Percentiles rank a stretch among this genome's conserved stretches.
These are phyloP conservation scores for Tremella yokohamensis DNA, from an alignment of 768 basidiomycete genomes.

Conservation along the genomic window DNA sequence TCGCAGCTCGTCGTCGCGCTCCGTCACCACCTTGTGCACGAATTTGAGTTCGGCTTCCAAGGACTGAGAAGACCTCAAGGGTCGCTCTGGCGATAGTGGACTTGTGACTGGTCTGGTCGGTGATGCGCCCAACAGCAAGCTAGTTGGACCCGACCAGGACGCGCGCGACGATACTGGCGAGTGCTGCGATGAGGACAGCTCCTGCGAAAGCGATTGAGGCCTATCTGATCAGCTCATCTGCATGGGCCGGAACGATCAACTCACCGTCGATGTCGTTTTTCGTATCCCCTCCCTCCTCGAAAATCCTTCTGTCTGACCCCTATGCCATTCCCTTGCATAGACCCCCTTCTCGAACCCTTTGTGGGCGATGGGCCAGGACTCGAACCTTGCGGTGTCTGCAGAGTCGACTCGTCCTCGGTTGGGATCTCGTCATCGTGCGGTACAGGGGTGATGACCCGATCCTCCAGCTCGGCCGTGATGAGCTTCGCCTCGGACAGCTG, in stretches of 20 bases:
- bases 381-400: slow-evolving; percentile 24
- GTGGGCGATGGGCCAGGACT: slow-evolving; percentile 21
- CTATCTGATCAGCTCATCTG: slow-evolving; percentile 11
- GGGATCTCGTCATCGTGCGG: slow-evolving; percentile 17
- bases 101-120: slow-evolving; percentile 39
- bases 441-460: slow-evolving; percentile 15
- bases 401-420: slow-evolving; percentile 26
- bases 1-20: slow-evolving; percentile 64
- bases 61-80: slow-evolving; percentile 72
- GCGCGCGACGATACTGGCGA: slow-evolving; percentile 48
- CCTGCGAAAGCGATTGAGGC: slow-evolving; percentile 92
- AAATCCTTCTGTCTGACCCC: slow-evolving; percentile 34
- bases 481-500: slow-evolving; percentile 85
- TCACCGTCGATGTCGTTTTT: slow-evolving; percentile 38
- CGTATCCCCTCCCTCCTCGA: slow-evolving; percentile 48
- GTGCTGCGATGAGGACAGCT: slow-evolving; percentile 53
- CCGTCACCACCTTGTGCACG: slow-evolving; percentile 65
- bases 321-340: slow-evolving; percentile 24
- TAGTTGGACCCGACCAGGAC: slow-evolving; percentile 30
- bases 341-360: slow-evolving; percentile 14
- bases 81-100: slow-evolving; percentile 21
- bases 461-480: slow-evolving; percentile 26
- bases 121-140: slow-evolving; percentile 26
- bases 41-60: slow-evolving; percentile 94
- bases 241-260: neutral